Percentiles rank a stretch among this genome's conserved stretches.
Conservation (phyloP, 495 filamentous ascomycete genomes). For the Aspergillus saccharolyticus region DNA sequence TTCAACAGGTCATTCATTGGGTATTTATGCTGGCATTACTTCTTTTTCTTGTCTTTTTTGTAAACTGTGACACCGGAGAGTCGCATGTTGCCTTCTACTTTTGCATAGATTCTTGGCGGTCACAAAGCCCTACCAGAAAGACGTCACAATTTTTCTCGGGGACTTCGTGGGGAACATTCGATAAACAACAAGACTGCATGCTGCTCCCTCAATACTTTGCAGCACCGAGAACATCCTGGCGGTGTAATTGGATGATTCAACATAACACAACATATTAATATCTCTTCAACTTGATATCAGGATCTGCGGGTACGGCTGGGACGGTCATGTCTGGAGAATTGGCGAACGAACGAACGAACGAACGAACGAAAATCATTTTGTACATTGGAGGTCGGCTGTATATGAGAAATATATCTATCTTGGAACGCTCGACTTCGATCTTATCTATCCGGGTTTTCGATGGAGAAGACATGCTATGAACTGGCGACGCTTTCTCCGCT, state of each 20-base stretch:
- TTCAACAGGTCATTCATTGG: conserved; percentile 31
- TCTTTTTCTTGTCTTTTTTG: no score
- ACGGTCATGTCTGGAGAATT: background rate
- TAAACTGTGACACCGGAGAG: background rate
- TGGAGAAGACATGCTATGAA: background rate
- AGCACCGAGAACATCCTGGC: background rate
- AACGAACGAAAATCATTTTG: background rate
- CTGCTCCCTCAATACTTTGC: background rate
- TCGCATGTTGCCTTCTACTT: background rate
- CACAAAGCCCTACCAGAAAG: background rate
- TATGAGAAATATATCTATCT: background rate
- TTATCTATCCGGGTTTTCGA: background rate
- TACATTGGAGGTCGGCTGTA: background rate
- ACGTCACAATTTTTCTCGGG: background rate
- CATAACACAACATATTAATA: conserved; percentile 28
- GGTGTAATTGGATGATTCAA: conserved; percentile 29
- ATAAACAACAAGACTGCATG: background rate
- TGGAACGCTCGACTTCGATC: background rate
- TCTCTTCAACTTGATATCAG: conserved; percentile 14
- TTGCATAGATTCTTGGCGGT: conserved; percentile 13
- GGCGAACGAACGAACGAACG: background rate
- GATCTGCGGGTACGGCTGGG: background rate
- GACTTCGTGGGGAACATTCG: background rate
- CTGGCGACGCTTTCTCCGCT: background rate
- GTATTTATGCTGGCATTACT: conserved; percentile 11